Evolutionary conservation across 306 rosid genomes (phyloP), one percentile per base, ranked within the genome.

Genomic region (Dicorynia guianensis): DNA sequence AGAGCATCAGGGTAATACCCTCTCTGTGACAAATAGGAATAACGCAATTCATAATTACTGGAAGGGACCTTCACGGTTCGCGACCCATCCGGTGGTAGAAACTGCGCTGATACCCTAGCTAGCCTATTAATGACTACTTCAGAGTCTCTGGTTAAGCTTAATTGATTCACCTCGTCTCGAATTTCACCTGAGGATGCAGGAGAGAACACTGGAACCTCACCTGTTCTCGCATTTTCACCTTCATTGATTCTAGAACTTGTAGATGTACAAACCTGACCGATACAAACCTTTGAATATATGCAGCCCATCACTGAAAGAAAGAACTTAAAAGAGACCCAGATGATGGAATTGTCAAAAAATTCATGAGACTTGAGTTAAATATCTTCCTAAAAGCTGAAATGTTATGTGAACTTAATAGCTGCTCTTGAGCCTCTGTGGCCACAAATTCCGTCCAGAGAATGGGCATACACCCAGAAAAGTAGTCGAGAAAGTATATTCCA

Each of bases 1-100:
- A 96, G 91, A 17, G 99, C 98, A 79, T 96, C 98, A 2, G 99
- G 99, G 77, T 96, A 96, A 67, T 89, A 96, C 11, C 99, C 99
- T 44, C 99, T 79, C 74, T 96, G 99, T 0, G 99, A 96, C 48
- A 96, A 59, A 39, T 82, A 96, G 1, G 98, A 92, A 63, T 90
- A 96, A 2, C 85, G 79, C 44, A 96, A 72, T 64, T 96, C 96
- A 36, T 79, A 96, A 66, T 85, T 81, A 0, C 61, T 85, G 0
- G 93, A 86, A 49, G 96, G 90, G 14, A 96, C 72, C 40, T 85
- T 87, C 1, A 88, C 90, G 4, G 84, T 76, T 72, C 92, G 74
- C 0, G 93, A 96, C 61, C 99, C 99, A 44, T 92, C 96, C 0
- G 98, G 92, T 4, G 99, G 98, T 34, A 96, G 83, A 43, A 96